Evolutionary conservation across 2,329 filamentous ascomycete species (phyloP).

Genomic region (Cercospora berteroae): DNA sequence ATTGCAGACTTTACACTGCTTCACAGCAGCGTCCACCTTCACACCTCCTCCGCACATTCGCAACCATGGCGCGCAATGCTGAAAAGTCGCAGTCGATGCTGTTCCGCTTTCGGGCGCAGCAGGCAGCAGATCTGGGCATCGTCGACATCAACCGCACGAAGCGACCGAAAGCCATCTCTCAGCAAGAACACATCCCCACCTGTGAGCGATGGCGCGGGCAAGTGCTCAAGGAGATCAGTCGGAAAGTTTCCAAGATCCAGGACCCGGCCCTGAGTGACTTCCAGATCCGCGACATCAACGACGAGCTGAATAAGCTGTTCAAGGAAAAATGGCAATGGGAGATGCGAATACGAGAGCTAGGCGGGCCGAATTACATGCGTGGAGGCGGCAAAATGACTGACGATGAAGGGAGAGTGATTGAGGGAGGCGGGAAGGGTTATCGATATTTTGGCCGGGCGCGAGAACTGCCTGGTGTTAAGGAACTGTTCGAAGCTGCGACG

Average conservation of each 20-base stretch:
- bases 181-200: conserved; percentile 75
- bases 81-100: conserved; percentile 99
- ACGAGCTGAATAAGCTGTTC: conserved; percentile 99
- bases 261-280: conserved; percentile 88
- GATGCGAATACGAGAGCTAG: conserved; percentile 88
- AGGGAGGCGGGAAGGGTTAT: conserved; percentile 80
- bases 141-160: conserved; percentile 88
- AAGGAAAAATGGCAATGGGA: conserved; percentile 99
- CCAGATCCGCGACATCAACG: conserved; percentile 96
- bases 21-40: neutral
- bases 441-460: conserved; percentile 87
- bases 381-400: conserved; percentile 54
- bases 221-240: conserved; percentile 92
- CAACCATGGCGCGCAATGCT: conserved; percentile 75
- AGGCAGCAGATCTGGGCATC: conserved; percentile 93
- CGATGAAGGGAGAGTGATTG: conserved; percentile 56
- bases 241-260: conserved; percentile 95
- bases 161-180: conserved; percentile 86
- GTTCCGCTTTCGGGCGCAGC: conserved; percentile 97
- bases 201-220: conserved; percentile 99
- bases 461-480: conserved; percentile 92
- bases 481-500: conserved; percentile 81
- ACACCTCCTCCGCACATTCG: neutral
- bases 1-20: neutral
- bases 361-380: conserved; percentile 96